A percentile compares a stretch with the other conserved stretches of the same genome.
These are phyloP conservation scores for Aspergillus sp. DNA, from an alignment of 2,329 filamentous ascomycete species.

Conservation along the genomic window DNA sequence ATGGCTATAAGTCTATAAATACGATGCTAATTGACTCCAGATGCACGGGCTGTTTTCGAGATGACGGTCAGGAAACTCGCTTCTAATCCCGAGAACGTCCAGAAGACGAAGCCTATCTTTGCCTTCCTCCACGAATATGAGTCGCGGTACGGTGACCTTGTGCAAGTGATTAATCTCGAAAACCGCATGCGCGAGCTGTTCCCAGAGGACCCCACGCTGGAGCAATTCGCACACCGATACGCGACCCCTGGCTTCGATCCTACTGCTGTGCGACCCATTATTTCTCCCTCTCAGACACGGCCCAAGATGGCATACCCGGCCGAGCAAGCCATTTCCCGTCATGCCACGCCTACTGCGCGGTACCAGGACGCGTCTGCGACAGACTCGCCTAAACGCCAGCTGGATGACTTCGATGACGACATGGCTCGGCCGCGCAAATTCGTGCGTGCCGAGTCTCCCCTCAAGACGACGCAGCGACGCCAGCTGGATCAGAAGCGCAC, in stretches of 20 bases:
- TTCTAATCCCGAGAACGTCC: constrained; percentile 70
- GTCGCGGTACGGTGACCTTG: constrained; percentile 87
- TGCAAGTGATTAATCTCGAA: constrained; percentile 87
- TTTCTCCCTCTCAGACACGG: constrained; percentile 79
- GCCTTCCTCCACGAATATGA: constrained; percentile 94
- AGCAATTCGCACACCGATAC: constrained; percentile 76
- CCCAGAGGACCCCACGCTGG: constrained; percentile 77
- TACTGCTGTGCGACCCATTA: constrained; percentile 74
- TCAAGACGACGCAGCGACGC: constrained; percentile 86
- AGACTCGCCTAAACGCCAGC: constrained; percentile 58
- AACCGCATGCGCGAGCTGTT: constrained; percentile 92
- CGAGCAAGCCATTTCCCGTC: constrained; percentile 29
- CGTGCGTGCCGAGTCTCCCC: constrained; percentile 82
- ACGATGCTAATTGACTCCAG: constrained; percentile 48
- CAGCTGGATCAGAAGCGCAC: constrained; percentile 70
- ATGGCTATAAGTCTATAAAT: neutral
- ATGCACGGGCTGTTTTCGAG: constrained; percentile 94
- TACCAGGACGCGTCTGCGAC: constrained; percentile 39
- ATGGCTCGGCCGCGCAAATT: constrained; percentile 79
- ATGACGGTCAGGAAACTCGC: constrained; percentile 83
- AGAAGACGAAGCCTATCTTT: constrained; percentile 82
- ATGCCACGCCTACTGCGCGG: constrained; percentile 40
- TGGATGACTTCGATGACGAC: constrained; percentile 73
- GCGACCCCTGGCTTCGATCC: constrained; percentile 76
- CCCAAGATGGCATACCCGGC: constrained; percentile 54